Base-by-base conservation (phyloP, 2,329 filamentous ascomycete genomes). In the Onygena corvina region DNA sequence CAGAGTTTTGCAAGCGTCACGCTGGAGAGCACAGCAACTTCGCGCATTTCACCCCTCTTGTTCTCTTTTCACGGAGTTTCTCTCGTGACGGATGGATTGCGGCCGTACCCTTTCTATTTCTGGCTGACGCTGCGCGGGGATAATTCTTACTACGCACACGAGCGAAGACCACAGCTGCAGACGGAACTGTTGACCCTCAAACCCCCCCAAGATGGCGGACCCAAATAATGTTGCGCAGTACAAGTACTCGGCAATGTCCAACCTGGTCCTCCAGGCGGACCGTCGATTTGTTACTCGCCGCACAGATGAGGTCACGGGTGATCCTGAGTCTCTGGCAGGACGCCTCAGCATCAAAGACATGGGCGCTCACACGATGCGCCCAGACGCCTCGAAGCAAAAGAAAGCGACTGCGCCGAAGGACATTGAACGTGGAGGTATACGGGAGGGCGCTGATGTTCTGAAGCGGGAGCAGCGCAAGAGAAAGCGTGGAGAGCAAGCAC, bases 181-280 rank as follows among this genome's bases (percentile, higher is more conserved):
- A 42, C 23, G 9, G 38, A 23, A 42, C n/a, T 42, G 38, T 42
- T 42, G 38, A 42, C 38, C 21, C 12, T 27, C 42, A 46, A 31
- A 4, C 23, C 16, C 12, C 30, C 27, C 49, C 64, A 73, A 66
- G 48, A 89, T 90, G 86, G 76, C 84, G 68, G 84, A 76, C 61
- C 70, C 73, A 56, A 74, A 77, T 61, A 72, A 92, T 83, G 85
- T 94, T 62, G 89, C 87, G 69, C 89, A 94, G 71, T 95, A 94
- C 79, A 95, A 95, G 71, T 94, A 95, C 79, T 88, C 88, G 81
- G 88, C 86, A 69, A 96, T 98, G 92, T 98, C 92, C 73, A 98
- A 98, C 81, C 84, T 98, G 87, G 92, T 98, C 66, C 86, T 98
- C 80, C 92, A 98, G 85, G 89, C 88, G 73, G 92, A 98, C 75